Conservation (phyloP, 1,284 basidiomycete genomes). For the Tilletia horrida region DNA sequence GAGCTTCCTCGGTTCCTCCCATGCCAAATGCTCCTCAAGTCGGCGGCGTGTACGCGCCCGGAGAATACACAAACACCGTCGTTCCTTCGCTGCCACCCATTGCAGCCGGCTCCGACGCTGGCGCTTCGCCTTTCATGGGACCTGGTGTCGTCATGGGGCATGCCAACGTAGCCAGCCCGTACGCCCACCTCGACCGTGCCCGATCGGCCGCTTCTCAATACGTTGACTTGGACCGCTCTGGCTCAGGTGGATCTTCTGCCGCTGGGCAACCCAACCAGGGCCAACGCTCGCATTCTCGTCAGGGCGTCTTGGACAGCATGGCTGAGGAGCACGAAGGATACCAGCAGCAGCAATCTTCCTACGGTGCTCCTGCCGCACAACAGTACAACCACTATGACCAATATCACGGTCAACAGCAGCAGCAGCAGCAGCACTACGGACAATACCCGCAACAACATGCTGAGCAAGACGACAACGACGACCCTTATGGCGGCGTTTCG, state of each 20-base stretch:
- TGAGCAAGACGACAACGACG: constrained; percentile 1
- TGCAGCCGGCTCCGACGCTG: constrained; percentile 36
- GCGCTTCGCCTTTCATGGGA: constrained; percentile 38
- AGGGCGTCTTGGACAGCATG: constrained; percentile 15
- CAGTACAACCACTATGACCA: constrained; percentile 14
- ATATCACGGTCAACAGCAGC: constrained; percentile 22
- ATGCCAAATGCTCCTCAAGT: constrained; percentile 25
- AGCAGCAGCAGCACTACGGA: not conserved
- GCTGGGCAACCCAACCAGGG: constrained; percentile 18
- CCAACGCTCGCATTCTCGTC: constrained; percentile 23
- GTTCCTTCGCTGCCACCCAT: constrained; percentile 41
- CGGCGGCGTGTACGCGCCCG: constrained; percentile 37
- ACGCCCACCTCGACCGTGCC: constrained; percentile 45
- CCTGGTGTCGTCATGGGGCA: constrained; percentile 26
- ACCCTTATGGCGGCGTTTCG: constrained; percentile 10
- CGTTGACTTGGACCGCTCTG: constrained; percentile 25
- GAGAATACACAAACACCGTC: constrained; percentile 24
- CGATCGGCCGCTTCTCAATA: constrained; percentile 17
- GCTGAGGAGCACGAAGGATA: not conserved
- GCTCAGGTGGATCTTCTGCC: constrained; percentile 21
- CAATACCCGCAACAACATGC: not conserved
- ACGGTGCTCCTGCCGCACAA: not conserved
- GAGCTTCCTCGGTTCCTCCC: constrained; percentile 17
- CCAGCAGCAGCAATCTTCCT: not conserved
- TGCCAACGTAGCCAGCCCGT: constrained; percentile 44